A percentile compares a stretch with the other conserved stretches of the same genome.
phyloP scores from a whole-genome alignment of 345 rosid species.

The Cardamine occulta region DNA sequence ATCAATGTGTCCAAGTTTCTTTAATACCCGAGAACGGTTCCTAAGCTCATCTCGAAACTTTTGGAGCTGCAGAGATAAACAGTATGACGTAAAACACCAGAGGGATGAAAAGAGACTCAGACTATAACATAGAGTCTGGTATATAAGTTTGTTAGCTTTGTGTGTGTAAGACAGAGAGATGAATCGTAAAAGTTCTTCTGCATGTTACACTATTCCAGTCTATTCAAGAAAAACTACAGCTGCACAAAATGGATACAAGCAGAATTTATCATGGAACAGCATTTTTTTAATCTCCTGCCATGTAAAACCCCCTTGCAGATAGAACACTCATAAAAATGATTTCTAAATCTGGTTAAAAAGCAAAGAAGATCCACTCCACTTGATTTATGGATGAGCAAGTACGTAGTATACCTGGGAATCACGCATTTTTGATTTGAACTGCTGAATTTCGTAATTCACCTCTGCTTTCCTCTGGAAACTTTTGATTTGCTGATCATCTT shows the following conservation, averaged over 20 bases:
- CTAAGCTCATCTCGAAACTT: slow-evolving; percentile 91
- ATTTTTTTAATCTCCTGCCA: background rate
- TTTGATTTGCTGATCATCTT: slow-evolving; percentile 78
- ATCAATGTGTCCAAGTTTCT: slow-evolving; percentile 93
- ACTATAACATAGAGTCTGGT: slow-evolving; percentile 11
- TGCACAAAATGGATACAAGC: background rate
- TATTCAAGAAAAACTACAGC: background rate
- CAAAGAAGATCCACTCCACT: background rate
- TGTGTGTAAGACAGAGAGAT: slow-evolving; percentile 14
- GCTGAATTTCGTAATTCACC: slow-evolving; percentile 95
- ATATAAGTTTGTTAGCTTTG: slow-evolving; percentile 15
- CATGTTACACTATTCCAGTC: background rate
- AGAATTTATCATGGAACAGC: background rate
- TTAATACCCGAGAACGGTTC: slow-evolving; percentile 90
- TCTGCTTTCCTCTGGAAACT: slow-evolving; percentile 88
- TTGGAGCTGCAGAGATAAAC: slow-evolving; percentile 68
- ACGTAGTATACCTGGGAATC: slow-evolving; percentile 84
- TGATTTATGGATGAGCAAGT: slow-evolving; percentile 21
- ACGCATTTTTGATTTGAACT: slow-evolving; percentile 88
- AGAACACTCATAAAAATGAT: background rate
- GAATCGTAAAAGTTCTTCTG: background rate
- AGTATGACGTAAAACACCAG: slow-evolving; percentile 20
- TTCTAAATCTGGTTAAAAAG: background rate
- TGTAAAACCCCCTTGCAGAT: slow-evolving; percentile 20
- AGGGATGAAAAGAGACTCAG: slow-evolving; percentile 9